Conservation (phyloP, 768 basidiomycete species). For the Cyclocybe aegerita region DNA sequence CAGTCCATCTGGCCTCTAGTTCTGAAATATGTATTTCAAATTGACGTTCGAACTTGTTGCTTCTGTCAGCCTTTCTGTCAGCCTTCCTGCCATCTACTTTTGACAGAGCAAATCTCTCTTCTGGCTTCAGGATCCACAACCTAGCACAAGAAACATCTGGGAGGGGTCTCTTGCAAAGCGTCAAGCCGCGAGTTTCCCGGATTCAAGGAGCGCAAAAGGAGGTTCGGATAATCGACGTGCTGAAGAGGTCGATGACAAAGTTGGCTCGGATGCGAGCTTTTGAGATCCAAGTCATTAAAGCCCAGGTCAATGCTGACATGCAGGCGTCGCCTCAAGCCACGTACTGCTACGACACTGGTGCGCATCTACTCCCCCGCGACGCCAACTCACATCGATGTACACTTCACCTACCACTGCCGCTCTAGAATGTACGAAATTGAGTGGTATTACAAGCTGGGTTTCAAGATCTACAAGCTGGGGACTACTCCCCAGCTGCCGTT, state of each 20-base stretch:
- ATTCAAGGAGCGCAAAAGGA: no score
- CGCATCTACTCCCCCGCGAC: slow-evolving; percentile 9
- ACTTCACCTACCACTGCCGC: slow-evolving; percentile 8
- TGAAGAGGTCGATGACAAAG: neutral
- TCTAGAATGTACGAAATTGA: slow-evolving; percentile 1
- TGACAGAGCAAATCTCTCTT: neutral
- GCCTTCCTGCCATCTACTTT: neutral
- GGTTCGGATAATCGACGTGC: no score
- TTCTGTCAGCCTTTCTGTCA: no score
- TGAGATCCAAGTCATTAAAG: no score
- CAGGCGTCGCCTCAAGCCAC: no score
- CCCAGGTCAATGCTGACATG: no score
- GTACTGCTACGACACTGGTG: slow-evolving; percentile 2
- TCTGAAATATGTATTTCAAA: no score
- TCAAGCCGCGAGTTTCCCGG: no score
- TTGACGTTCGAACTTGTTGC: no score
- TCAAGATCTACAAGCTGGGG: slow-evolving; percentile 6
- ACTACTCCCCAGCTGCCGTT: slow-evolving; percentile 2
- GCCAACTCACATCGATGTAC: slow-evolving; percentile 10
- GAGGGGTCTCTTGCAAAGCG: neutral
- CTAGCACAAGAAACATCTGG: neutral
- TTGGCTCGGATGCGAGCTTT: neutral
- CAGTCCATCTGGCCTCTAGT: no score
- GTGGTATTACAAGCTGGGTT: slow-evolving; percentile 10
- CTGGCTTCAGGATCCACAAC: neutral